These are phyloP conservation scores for Carex scoparia DNA, from an alignment of 176 grass and related monocot species.

Conservation along the genomic window DNA sequence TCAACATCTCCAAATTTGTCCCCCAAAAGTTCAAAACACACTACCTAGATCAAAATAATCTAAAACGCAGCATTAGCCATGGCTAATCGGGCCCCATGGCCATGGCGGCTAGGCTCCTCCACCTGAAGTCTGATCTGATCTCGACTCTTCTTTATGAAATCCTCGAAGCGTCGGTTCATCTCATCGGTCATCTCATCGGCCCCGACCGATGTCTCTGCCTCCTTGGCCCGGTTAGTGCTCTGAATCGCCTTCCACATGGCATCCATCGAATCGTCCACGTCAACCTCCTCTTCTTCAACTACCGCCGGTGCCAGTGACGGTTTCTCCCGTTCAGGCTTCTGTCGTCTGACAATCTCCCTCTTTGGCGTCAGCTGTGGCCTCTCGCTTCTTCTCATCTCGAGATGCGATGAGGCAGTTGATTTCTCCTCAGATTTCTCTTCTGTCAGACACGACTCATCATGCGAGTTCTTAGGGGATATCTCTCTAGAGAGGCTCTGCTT, in stretches of 20 bases:
- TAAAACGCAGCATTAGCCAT: conserved; percentile 15
- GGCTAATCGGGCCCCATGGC: not conserved
- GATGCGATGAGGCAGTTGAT: conserved; percentile 1
- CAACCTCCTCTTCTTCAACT: conserved; percentile 7
- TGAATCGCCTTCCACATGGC: conserved; percentile 60
- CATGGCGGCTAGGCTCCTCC: not conserved
- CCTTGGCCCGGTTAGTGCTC: not conserved
- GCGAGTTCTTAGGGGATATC: not conserved
- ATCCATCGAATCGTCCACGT: conserved; percentile 53
- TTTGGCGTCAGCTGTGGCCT: conserved; percentile 4
- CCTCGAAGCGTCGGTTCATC: conserved; percentile 64
- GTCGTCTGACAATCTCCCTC: not conserved
- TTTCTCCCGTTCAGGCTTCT: not conserved
- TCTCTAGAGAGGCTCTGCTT: not conserved
- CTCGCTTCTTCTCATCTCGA: conserved; percentile 4
- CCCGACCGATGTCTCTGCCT: conserved; percentile 34
- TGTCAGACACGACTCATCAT: conserved; percentile 55
- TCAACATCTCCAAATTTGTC: not conserved
- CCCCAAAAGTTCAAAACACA: not conserved
- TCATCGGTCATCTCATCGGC: conserved; percentile 69
- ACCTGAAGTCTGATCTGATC: conserved; percentile 31
- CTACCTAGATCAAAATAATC: not conserved
- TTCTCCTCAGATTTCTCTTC: conserved; percentile 43
- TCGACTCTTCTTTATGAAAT: conserved; percentile 84
- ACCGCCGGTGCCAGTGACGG: not conserved